Conservation (phyloP, 2,329 filamentous ascomycete genomes). For the Ustulina deusta region DNA sequence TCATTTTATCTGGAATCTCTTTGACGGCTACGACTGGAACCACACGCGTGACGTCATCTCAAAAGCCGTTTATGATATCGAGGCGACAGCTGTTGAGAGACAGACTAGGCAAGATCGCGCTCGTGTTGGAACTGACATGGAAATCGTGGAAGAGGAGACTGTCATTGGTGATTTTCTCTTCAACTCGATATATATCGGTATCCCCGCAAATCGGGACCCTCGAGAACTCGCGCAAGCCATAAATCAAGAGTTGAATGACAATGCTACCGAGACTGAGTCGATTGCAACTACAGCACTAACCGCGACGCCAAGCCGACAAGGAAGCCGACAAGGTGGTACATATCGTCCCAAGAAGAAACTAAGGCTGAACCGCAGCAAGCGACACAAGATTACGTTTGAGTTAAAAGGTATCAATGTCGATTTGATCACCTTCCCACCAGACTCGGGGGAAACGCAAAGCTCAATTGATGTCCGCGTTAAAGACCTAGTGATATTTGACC, state of each 20-base stretch:
- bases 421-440: slow-evolving; percentile 81
- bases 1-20: slow-evolving; percentile 96
- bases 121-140: slow-evolving; percentile 68
- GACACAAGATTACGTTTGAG: slow-evolving; percentile 96
- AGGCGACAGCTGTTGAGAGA: slow-evolving; percentile 82
- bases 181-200: slow-evolving; percentile 98
- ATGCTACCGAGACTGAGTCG: slow-evolving; percentile 89
- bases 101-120: slow-evolving; percentile 69
- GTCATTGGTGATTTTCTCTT: slow-evolving; percentile 96
- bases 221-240: slow-evolving; percentile 84
- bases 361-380: slow-evolving; percentile 84
- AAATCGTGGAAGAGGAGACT: slow-evolving; percentile 82
- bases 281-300: slow-evolving; percentile 81
- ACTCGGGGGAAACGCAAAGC: slow-evolving; percentile 83
- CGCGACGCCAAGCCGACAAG: slow-evolving; percentile 65
- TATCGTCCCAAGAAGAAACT: slow-evolving; percentile 68
- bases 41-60: slow-evolving; percentile 86
- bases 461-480: slow-evolving; percentile 86
- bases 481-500: slow-evolving; percentile 91
- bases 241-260: slow-evolving; percentile 88
- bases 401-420: slow-evolving; percentile 86
- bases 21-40: slow-evolving; percentile 97
- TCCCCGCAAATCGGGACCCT: slow-evolving; percentile 87
- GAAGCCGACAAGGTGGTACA: slow-evolving; percentile 59
- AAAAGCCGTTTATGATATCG: slow-evolving; percentile 88